phyloP scores from a whole-genome alignment of 2,329 filamentous ascomycete species.

The Aspergillus nomiae region DNA sequence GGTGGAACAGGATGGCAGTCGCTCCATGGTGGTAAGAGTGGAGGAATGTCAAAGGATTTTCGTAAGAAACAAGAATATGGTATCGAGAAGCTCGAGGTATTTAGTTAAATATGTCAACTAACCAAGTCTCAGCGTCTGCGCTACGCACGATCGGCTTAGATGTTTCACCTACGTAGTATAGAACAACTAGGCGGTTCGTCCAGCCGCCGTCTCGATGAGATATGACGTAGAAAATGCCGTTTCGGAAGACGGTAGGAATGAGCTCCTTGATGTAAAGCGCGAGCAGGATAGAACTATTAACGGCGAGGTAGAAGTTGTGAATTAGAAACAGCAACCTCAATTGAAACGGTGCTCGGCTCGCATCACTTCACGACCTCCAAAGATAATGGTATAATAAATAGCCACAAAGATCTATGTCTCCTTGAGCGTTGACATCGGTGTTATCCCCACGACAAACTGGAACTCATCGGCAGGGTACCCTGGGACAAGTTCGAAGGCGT shows the following conservation, averaged over 20 bases:
- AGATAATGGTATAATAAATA: constrained; percentile 88
- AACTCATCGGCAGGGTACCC: constrained; percentile 67
- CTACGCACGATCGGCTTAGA: not conserved
- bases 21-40: constrained; percentile 99
- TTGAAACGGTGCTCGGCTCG: constrained; percentile 78
- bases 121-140: constrained; percentile 51
- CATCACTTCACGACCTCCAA: constrained; percentile 89
- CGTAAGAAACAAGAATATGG: constrained; percentile 94
- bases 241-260: constrained; percentile 75
- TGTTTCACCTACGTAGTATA: constrained; percentile 82
- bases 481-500: constrained; percentile 70
- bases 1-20: constrained; percentile 60
- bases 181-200: constrained; percentile 85
- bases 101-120: constrained; percentile 90
- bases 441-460: constrained; percentile 75
- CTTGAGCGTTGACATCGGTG: constrained; percentile 85
- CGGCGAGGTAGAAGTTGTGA: constrained; percentile 91
- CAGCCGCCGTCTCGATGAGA: constrained; percentile 77
- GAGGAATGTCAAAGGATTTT: constrained; percentile 98
- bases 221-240: constrained; percentile 85
- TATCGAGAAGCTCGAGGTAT: constrained; percentile 93
- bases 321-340: constrained; percentile 86
- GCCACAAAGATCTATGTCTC: constrained; percentile 77
- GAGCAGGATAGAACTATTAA: constrained; percentile 76
- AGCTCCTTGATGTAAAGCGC: constrained; percentile 88